Percentiles rank a stretch among this genome's conserved stretches.
Evolutionary conservation across 805 yeast species (phyloP).

Genomic region (Kazachstania viticola): DNA sequence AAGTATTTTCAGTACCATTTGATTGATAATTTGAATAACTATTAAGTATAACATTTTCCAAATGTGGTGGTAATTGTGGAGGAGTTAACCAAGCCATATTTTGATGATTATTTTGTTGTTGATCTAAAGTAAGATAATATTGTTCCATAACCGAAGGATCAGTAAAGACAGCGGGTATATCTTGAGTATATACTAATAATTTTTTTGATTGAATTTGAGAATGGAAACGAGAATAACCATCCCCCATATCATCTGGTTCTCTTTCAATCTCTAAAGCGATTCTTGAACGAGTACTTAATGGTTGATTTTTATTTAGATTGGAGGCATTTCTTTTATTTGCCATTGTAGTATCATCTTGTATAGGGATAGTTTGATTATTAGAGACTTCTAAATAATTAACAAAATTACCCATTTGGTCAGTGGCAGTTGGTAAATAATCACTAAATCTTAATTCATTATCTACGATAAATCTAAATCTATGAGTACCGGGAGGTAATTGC

Average conservation of each 20-base stretch:
- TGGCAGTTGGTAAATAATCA: conserved; percentile 87
- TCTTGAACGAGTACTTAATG: conserved; percentile 37
- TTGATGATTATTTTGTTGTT: conserved; percentile 47
- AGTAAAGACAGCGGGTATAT: conserved; percentile 73
- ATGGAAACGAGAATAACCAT: conserved; percentile 67
- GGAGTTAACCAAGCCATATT: conserved; percentile 67
- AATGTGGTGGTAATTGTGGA: conserved; percentile 93
- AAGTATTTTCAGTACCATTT: conserved; percentile 48
- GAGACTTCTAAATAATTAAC: conserved; percentile 77
- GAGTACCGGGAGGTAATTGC: conserved; percentile 82
- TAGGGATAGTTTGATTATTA: conserved; percentile 4
- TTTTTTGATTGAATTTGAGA: conserved; percentile 36
- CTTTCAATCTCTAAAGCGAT: conserved; percentile 31
- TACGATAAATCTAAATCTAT: conserved; percentile 84
- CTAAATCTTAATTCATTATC: conserved; percentile 87
- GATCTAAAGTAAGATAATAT: conserved; percentile 66
- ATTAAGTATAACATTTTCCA: conserved; percentile 86
- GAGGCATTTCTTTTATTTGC: not conserved
- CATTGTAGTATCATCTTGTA: conserved; percentile 12
- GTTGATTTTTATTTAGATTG: conserved; percentile 5
- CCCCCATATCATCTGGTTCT: conserved; percentile 59
- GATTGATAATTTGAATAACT: conserved; percentile 35
- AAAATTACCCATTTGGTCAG: conserved; percentile 92
- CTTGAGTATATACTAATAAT: conserved; percentile 39
- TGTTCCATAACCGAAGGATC: conserved; percentile 85